These are phyloP conservation scores for Suillus subalutaceus DNA, from an alignment of 768 basidiomycete species.

Conservation along the genomic window DNA sequence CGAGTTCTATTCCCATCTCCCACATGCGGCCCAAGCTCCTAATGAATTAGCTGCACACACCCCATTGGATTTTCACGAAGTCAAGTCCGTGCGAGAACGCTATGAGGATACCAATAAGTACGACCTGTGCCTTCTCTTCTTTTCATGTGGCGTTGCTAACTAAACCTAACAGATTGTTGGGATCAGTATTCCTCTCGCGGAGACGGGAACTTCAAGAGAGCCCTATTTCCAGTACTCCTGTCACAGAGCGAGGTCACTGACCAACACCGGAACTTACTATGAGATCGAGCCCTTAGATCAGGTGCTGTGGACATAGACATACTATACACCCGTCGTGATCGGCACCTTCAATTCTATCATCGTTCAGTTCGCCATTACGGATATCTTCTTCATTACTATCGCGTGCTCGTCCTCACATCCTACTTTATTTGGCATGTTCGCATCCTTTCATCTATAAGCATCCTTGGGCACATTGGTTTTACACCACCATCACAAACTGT, in stretches of 20 bases:
- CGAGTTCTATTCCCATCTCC: conserved; percentile 4
- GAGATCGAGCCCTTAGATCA: conserved; percentile 3
- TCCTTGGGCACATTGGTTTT: neutral
- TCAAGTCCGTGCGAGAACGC: conserved; percentile 50
- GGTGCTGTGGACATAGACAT: neutral
- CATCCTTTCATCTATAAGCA: neutral
- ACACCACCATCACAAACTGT: conserved; percentile 7
- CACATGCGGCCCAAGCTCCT: conserved; percentile 5
- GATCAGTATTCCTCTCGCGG: conserved; percentile 67
- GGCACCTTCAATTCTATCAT: conserved; percentile 2
- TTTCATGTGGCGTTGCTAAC: conserved; percentile 12
- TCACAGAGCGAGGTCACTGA: neutral
- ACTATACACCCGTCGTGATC: neutral
- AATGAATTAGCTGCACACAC: conserved; percentile 13
- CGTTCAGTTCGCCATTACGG: neutral
- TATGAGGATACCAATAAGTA: conserved; percentile 73
- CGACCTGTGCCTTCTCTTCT: conserved; percentile 8
- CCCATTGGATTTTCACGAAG: conserved; percentile 40
- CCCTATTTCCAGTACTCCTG: neutral
- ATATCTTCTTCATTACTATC: neutral
- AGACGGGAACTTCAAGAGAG: conserved; percentile 36
- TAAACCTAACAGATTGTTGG: conserved; percentile 50
- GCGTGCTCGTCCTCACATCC: neutral
- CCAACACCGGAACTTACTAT: conserved; percentile 4
- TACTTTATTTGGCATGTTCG: conserved; percentile 4